phyloP scores from a whole-genome alignment of 805 yeast genomes.

The Yamadazyma scolyti region DNA sequence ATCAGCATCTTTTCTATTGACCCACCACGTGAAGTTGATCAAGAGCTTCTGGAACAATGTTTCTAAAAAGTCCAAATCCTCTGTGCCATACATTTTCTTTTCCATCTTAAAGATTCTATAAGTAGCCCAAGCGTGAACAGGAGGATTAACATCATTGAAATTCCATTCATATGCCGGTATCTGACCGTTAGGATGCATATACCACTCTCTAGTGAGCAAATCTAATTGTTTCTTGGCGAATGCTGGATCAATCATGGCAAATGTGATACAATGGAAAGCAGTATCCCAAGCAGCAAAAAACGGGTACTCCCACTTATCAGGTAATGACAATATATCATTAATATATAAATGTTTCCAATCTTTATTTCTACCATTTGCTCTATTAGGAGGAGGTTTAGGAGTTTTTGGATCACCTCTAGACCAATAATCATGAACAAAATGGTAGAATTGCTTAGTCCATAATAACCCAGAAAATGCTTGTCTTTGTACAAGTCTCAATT shows the following conservation, averaged over 20 bases:
- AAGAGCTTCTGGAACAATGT: conserved; percentile 88
- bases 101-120: conserved; percentile 85
- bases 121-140: conserved; percentile 95
- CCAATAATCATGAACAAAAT: conserved; percentile 85
- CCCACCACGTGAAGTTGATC: conserved; percentile 97
- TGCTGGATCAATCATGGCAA: conserved; percentile 90
- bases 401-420: conserved; percentile 76
- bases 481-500: conserved; percentile 77
- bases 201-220: conserved; percentile 88
- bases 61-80: conserved; percentile 80
- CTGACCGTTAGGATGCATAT: conserved; percentile 98
- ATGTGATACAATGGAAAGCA: conserved; percentile 89
- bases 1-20: conserved; percentile 79
- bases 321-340: conserved; percentile 83
- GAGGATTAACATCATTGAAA: conserved; percentile 93
- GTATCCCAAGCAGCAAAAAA: conserved; percentile 97
- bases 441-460: conserved; percentile 92
- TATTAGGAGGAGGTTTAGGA: conserved; percentile 69
- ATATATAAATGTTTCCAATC: conserved; percentile 89
- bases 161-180: conserved; percentile 97
- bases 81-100: conserved; percentile 75
- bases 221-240: conserved; percentile 88
- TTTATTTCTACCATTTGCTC: conserved; percentile 83
- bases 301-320: conserved; percentile 96
- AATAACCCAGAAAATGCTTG: conserved; percentile 92